A percentile compares a stretch with the other conserved stretches of the same genome.
Conservation (phyloP, 2,329 filamentous ascomycete species). For the Scedosporium dehoogii region DNA sequence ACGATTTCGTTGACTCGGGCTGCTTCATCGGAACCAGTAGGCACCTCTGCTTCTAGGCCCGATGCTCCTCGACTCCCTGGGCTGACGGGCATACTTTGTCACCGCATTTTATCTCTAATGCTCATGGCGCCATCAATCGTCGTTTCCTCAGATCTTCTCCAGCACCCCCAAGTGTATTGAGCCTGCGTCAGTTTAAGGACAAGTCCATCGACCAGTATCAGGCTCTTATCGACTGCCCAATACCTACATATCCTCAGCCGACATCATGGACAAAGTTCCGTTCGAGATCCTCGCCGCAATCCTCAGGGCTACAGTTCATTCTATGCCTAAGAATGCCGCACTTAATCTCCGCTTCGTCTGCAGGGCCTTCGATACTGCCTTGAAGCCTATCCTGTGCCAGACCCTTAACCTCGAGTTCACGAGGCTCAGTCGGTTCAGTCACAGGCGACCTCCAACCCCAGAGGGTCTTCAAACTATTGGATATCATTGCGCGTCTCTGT, state of each 20-base stretch:
- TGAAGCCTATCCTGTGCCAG: slow-evolving; percentile 34
- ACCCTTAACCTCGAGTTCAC: slow-evolving; percentile 41
- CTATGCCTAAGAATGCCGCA: background rate
- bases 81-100: too few species aligned
- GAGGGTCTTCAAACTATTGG: slow-evolving; percentile 35
- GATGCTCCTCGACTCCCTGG: too few species aligned
- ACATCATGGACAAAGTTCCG: slow-evolving; percentile 6
- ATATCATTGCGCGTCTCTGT: slow-evolving; percentile 36
- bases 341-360: slow-evolving; percentile 36
- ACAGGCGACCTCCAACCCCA: slow-evolving; percentile 21
- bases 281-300: slow-evolving; percentile 6
- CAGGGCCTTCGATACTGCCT: slow-evolving; percentile 34
- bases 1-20: too few species aligned
- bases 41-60: too few species aligned
- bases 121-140: background rate
- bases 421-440: slow-evolving; percentile 29
- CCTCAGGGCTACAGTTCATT: background rate
- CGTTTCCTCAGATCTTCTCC: background rate
- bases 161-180: background rate
- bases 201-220: background rate
- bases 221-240: background rate
- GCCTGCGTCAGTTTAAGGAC: background rate
- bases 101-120: background rate
- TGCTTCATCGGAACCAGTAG: too few species aligned
- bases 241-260: background rate